phyloP scores from a whole-genome alignment of 2,329 filamentous ascomycete genomes.

The Allantophomopsis lycopodina region DNA sequence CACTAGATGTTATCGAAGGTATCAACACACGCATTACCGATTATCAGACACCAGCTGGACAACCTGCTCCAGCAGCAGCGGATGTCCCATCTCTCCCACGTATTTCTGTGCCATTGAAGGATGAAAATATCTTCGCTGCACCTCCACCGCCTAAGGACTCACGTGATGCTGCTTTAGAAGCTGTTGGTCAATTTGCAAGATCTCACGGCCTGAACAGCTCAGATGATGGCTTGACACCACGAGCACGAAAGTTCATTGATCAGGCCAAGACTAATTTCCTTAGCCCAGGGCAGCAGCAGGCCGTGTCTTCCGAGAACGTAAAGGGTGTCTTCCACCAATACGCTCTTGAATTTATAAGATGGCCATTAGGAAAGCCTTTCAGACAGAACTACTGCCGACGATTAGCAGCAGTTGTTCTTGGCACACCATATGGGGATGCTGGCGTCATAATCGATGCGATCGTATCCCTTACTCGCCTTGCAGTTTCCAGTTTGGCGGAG shows the following conservation, averaged over 20 bases:
- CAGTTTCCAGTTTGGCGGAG: conserved; percentile 62
- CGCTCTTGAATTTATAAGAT: conserved; percentile 30
- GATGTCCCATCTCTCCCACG: conserved; percentile 10
- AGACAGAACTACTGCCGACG: conserved; percentile 54
- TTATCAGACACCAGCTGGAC: conserved; percentile 27
- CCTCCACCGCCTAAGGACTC: conserved; percentile 6
- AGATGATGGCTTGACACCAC: conserved; percentile 11
- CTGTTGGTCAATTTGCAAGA: conserved; percentile 14
- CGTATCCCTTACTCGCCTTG: conserved; percentile 54
- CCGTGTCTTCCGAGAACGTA: conserved; percentile 33
- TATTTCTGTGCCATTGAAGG: conserved; percentile 11
- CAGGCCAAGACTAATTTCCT: conserved; percentile 19
- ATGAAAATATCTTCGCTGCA: conserved; percentile 15
- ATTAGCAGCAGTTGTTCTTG: conserved; percentile 55
- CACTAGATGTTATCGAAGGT: conserved; percentile 53
- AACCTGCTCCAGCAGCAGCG: conserved; percentile 1
- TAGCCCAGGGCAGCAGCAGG: conserved; percentile 35
- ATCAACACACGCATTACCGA: conserved; percentile 54
- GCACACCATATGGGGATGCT: conserved; percentile 57
- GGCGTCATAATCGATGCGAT: conserved; percentile 58
- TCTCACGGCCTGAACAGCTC: conserved; percentile 13
- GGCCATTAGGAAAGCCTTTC: conserved; percentile 51
- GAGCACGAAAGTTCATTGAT: conserved; percentile 27
- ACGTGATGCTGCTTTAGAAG: conserved; percentile 6
- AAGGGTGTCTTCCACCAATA: conserved; percentile 32